Conservation (phyloP, 345 rosid species). For the Zanthoxylum bungeanum region DNA sequence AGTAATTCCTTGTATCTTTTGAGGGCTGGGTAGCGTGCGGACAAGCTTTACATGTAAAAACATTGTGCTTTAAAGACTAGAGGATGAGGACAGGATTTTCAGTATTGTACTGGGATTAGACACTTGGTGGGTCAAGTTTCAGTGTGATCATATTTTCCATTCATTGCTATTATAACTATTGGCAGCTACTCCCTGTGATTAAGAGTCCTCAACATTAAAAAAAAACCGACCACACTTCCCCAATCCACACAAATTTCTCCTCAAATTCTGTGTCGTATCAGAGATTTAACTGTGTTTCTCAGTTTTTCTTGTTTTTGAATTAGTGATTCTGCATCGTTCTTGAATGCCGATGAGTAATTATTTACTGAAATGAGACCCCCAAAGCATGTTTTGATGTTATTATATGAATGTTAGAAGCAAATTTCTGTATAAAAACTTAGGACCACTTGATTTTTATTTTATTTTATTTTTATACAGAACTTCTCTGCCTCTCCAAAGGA, state of each 20-base stretch:
- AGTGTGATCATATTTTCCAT: not conserved
- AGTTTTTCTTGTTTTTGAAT: not conserved
- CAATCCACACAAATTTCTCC: too few species aligned
- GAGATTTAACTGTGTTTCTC: not conserved
- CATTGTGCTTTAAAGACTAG: not conserved
- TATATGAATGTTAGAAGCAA: not conserved
- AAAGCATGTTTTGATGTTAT: not conserved
- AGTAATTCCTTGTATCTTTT: not conserved
- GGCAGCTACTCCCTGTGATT: not conserved
- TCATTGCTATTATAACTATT: not conserved
- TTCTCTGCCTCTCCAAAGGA: not conserved
- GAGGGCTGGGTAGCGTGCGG: not conserved
- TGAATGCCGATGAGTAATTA: not conserved
- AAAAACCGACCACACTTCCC: not conserved
- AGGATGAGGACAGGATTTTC: too few species aligned
- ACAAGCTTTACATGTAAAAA: not conserved
- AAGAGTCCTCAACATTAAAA: not conserved
- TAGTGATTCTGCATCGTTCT: not conserved
- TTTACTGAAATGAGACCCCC: not conserved
- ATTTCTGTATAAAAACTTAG: not conserved
- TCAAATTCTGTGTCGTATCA: not conserved
- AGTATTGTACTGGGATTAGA: conserved; percentile 14
- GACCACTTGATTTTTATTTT: not conserved
- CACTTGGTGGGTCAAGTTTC: too few species aligned
- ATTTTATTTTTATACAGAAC: not conserved